Evolutionary conservation across 768 basidiomycete species (phyloP).

Genomic region (Termitomyces sp.): DNA sequence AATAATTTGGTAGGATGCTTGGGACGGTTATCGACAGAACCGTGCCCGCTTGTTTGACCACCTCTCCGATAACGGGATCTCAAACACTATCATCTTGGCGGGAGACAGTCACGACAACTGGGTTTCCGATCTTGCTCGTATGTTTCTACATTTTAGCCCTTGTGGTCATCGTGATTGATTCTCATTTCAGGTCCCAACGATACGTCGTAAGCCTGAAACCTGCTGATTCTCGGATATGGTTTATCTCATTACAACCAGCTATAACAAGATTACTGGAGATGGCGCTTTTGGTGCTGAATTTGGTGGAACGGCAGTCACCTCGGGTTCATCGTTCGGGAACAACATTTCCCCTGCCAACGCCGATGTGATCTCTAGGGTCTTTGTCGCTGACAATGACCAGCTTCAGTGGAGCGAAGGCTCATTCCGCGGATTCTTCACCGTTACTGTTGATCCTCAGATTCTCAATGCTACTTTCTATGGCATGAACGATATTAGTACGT

Average conservation of each 20-base stretch:
- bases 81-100: background rate
- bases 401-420: constrained; percentile 3
- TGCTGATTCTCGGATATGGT: background rate
- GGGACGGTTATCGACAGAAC: constrained; percentile 1
- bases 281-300: background rate
- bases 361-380: background rate
- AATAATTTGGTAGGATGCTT: background rate
- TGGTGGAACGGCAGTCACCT: background rate
- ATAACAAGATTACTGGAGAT: background rate
- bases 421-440: background rate
- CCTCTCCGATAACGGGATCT: background rate
- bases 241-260: background rate
- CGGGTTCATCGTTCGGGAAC: background rate
- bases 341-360: background rate
- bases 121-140: constrained; percentile 1
- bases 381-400: background rate
- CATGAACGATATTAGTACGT: background rate
- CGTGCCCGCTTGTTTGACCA: background rate
- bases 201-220: background rate
- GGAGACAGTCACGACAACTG: constrained; percentile 2
- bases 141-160: background rate
- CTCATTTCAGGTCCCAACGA: background rate
- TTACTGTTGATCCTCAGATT: background rate
- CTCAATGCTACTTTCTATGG: constrained; percentile 1
- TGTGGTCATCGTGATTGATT: background rate